Base-by-base conservation (phyloP, 2,329 filamentous ascomycete species). In the Endocalyx cinctus region DNA sequence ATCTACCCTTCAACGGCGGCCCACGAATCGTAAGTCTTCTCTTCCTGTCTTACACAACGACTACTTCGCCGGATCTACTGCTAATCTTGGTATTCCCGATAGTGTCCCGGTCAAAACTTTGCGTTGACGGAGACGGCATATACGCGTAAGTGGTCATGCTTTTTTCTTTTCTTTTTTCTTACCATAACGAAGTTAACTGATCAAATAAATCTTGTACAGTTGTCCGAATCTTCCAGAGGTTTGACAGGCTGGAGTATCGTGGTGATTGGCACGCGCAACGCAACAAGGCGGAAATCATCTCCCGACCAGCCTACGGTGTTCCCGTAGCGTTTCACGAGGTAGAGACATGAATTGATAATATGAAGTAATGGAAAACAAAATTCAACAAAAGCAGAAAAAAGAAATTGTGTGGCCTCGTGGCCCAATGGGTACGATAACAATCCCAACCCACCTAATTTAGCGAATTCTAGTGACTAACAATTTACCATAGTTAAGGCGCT, bases 1-100 rank as follows among this genome's bases (percentile, higher is more conserved):
- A 73, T 36, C 58, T 75, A 11, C 72, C 72, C 0, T 77, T 77
- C 50, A 75, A 74, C 41, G 70, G 70, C 3, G 72, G 72, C 0
- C 68, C 72, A 17, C 51, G 74, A 26, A 70, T 74, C 28, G 42
- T 45, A 41, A 3, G 42, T 41, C 20, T 32, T 12, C 17, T 6
- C 16, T 10, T 12, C 25, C 13, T 18, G 14, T 18, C 14, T 18
- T 29, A 5, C 5, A 10, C 13, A 18, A n/a, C n/a, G n/a, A n/a
- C n/a, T n/a, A n/a, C n/a, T n/a, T n/a, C n/a, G n/a, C n/a, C n/a
- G n/a, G n/a, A n/a, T n/a, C n/a, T n/a, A n/a, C n/a, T n/a, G n/a
- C n/a, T n/a, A n/a, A n/a, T n/a, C n/a, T n/a, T n/a, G 5, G n/a
- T 30, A n/a, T 12, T 27, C 5, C 11, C n/a, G 31, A 18, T 10